A percentile compares a stretch with the other conserved stretches of the same genome.
phyloP scores from a whole-genome alignment of 208 protist genomes.

The Leishmania martiniquensis region DNA sequence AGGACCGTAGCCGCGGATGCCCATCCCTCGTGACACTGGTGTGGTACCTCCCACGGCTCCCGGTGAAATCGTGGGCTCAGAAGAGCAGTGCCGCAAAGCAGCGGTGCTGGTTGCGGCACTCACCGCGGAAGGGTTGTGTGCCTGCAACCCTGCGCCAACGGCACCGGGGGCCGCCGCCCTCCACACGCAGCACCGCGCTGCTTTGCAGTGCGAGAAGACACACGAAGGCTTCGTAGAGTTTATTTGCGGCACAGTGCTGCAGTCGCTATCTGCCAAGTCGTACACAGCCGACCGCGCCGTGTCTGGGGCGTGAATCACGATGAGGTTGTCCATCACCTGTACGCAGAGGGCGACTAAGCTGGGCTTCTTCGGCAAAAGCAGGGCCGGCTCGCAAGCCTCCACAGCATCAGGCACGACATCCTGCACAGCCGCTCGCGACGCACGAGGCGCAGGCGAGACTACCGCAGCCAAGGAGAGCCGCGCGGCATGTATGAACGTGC shows the following conservation, averaged over 20 bases:
- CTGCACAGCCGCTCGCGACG: neutral
- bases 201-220: neutral
- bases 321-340: conserved; percentile 55
- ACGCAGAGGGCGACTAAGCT: conserved; percentile 23
- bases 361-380: neutral
- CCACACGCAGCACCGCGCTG: conserved; percentile 1
- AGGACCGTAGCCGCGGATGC: neutral
- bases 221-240: neutral
- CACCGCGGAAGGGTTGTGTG: neutral
- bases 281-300: conserved; percentile 37
- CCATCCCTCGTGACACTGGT: neutral
- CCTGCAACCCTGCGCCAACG: neutral
- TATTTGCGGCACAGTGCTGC: neutral
- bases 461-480: conserved; percentile 27
- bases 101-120: neutral
- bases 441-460: neutral
- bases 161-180: conserved; percentile 9
- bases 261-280: conserved; percentile 33
- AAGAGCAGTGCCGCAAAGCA: neutral
- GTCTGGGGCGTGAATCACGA: conserved; percentile 43
- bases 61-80: neutral
- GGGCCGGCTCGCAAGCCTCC: neutral
- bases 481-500: conserved; percentile 5
- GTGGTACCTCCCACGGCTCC: neutral
- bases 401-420: neutral